Percentiles rank a stretch among this genome's conserved stretches.
phyloP scores from a whole-genome alignment of 768 basidiomycete genomes.

The Suillus americanus region DNA sequence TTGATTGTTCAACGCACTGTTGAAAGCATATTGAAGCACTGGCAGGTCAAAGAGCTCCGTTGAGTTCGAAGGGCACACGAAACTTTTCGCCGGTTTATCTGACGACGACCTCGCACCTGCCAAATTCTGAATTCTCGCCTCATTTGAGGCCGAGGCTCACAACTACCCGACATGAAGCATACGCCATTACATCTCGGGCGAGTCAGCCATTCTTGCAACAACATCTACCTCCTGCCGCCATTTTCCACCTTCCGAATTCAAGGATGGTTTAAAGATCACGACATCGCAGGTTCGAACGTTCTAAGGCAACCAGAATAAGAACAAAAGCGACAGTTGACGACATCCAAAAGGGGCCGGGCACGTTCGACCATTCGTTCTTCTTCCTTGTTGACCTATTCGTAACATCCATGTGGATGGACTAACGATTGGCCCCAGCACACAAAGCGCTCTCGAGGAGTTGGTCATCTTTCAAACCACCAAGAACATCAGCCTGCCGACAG shows the following conservation, averaged over 20 bases:
- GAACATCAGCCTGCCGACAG: neutral
- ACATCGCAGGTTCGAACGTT: neutral
- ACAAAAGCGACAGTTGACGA: neutral
- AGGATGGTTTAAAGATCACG: neutral
- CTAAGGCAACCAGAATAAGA: neutral
- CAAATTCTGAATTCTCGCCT: neutral
- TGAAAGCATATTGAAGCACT: neutral
- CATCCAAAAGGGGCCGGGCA: neutral
- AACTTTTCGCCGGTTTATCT: neutral
- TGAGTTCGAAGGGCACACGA: neutral
- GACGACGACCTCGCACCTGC: neutral
- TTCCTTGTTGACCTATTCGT: neutral
- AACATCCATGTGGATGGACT: neutral
- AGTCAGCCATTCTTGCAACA: neutral
- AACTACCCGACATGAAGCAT: neutral
- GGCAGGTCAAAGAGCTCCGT: neutral
- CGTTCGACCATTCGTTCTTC: neutral
- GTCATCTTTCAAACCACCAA: neutral
- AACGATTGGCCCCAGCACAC: neutral
- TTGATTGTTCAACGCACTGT: neutral
- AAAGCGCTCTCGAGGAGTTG: neutral
- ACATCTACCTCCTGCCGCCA: neutral
- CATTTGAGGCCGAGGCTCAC: neutral
- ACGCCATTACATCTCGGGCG: neutral
- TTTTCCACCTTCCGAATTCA: neutral